A percentile compares a stretch with the other conserved stretches of the same genome.
These are phyloP conservation scores for Wickerhamomyces bovis DNA, from an alignment of 805 yeast genomes.

Conservation along the genomic window DNA sequence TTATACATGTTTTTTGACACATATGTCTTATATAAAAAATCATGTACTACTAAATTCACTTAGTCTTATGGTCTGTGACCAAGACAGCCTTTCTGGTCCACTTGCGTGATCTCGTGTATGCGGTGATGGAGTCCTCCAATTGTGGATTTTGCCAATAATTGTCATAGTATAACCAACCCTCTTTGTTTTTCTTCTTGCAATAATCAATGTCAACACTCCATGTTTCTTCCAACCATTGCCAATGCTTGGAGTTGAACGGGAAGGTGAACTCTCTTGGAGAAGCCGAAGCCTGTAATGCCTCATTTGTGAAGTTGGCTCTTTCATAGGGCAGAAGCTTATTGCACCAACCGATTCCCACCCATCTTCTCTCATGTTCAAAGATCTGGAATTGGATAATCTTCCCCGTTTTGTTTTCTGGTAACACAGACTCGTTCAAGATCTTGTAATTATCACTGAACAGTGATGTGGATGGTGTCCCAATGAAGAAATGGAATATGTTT, in stretches of 20 bases:
- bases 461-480: conserved; percentile 26
- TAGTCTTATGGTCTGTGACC: neutral
- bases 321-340: conserved; percentile 46
- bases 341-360: conserved; percentile 60
- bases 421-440: conserved; percentile 31
- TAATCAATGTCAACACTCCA: conserved; percentile 44
- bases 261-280: conserved; percentile 36
- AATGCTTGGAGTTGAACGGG: conserved; percentile 39
- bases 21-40: neutral
- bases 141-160: conserved; percentile 41
- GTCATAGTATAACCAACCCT: conserved; percentile 54
- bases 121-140: conserved; percentile 38
- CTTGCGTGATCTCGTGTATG: conserved; percentile 45
- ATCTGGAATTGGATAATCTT: conserved; percentile 46
- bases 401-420: conserved; percentile 32
- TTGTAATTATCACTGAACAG: conserved; percentile 23
- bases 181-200: conserved; percentile 30
- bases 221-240: conserved; percentile 52
- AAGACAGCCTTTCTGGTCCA: conserved; percentile 42
- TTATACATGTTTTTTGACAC: no score
- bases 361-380: conserved; percentile 52
- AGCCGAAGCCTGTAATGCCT: conserved; percentile 26
- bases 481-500: conserved; percentile 30
- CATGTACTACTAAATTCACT: no score
- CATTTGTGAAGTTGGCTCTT: conserved; percentile 42